Evolutionary conservation across 2,329 filamentous ascomycete genomes (phyloP), one percentile per base, ranked within the genome.

Genomic region (Aspergillus ochraceus): DNA sequence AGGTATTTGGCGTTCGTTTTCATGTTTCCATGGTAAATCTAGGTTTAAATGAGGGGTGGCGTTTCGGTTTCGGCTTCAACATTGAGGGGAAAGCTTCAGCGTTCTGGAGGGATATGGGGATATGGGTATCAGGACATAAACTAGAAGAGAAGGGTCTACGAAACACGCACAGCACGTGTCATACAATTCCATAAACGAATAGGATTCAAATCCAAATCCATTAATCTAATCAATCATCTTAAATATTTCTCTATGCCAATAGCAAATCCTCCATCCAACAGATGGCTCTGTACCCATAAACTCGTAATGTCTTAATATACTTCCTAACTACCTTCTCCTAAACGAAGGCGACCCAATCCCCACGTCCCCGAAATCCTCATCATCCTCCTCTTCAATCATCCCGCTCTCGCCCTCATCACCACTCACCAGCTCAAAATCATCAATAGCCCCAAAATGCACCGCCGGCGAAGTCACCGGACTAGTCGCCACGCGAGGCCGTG

Each of bases 401-500:
- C 66, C 26, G 26, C 26, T 29, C 26, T 29, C 50, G 64, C 42
- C 17, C 2, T 49, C 46, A 47, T 53, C 20, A 57, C 29, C 50
- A 53, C 6, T 30, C 42, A 66, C 62, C 14, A 71, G 62, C 45
- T 68, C 62, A 42, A 67, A 66, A 22, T 64, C 60, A n/a, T 65
- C 68, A 32, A 71, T 60, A 1, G 68, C 67, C 39, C 68, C 69
- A 17, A 74, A 61, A 68, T 77, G 74, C n/a, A 77, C 74, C 42
- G 71, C 71, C 6, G 77, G 76, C 0, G 77, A 77, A 12, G 72
- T 66, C 24, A 87, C 73, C 1, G 92, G 92, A 72, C 92, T 96
- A 11, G 86, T 85, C 64, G 88, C 88, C 65, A 97, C 86, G 74
- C 88, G 90, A 0, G 93, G 93, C 64, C 93, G 79, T 64, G 90